A percentile compares a stretch with the other conserved stretches of the same genome.
These are phyloP conservation scores for Evansstolkia leycettana DNA, from an alignment of 495 filamentous ascomycete species.

Conservation along the genomic window DNA sequence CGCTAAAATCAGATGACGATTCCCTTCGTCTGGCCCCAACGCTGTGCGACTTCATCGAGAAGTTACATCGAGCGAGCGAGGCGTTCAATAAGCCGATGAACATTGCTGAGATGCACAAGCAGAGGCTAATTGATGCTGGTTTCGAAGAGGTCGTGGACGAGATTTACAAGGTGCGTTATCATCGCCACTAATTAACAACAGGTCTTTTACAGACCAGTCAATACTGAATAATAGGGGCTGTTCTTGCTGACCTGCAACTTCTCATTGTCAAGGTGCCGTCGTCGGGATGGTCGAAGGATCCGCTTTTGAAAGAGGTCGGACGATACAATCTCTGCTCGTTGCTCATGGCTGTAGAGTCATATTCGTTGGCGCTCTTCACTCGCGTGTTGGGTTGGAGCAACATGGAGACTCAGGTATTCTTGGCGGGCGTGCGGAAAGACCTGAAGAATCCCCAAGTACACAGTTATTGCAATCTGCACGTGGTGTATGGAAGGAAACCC, in stretches of 20 bases:
- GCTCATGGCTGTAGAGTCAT: constrained; percentile 36
- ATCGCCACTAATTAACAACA: no score
- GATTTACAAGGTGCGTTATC: constrained; percentile 28
- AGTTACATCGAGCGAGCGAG: constrained; percentile 17
- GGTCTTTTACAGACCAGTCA: no score
- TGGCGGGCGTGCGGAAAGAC: constrained; percentile 22
- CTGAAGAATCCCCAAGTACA: constrained; percentile 17
- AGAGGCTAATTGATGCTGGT: constrained; percentile 18
- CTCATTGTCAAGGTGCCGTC: constrained; percentile 24
- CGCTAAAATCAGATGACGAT: constrained; percentile 24
- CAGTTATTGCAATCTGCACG: constrained; percentile 26
- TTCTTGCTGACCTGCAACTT: no score
- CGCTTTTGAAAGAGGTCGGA: constrained; percentile 37
- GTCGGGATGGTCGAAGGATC: constrained; percentile 39
- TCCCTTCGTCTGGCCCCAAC: constrained; percentile 14
- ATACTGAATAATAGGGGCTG: no score
- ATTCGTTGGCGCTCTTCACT: constrained; percentile 43
- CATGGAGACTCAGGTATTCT: constrained; percentile 22
- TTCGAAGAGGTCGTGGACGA: constrained; percentile 26
- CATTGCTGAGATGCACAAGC: constrained; percentile 11
- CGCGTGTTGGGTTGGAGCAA: constrained; percentile 34
- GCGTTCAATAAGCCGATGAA: constrained; percentile 30
- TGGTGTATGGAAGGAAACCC: constrained; percentile 29
- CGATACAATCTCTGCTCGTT: constrained; percentile 22
- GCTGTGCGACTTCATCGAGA: constrained; percentile 15